Conservation (phyloP, 257 asterid species). For the Primulina tabacum region DNA sequence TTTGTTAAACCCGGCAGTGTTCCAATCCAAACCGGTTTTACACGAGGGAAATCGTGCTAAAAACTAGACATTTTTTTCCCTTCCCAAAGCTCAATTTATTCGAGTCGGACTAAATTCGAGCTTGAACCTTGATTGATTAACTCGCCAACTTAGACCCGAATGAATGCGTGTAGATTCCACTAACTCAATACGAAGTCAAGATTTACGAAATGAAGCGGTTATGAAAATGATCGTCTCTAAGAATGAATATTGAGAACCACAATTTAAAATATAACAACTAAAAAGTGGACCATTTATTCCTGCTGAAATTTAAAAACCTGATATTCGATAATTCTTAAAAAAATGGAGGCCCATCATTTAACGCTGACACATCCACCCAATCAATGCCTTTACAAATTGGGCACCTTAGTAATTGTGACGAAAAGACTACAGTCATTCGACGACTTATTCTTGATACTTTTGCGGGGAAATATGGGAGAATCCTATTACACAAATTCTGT, state of each 20-base stretch:
- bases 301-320: too few relatives aligned
- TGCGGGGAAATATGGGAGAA: slow-evolving; percentile 22
- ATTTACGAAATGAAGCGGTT: too few relatives aligned
- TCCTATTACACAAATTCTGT: slow-evolving; percentile 8
- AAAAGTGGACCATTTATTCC: background rate
- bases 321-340: background rate
- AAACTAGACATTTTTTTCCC: background rate
- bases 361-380: background rate
- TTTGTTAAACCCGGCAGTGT: background rate
- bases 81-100: too few relatives aligned
- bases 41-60: too few relatives aligned
- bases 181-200: too few relatives aligned
- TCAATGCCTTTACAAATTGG: background rate
- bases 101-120: background rate
- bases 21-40: background rate
- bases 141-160: too few relatives aligned
- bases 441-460: slow-evolving; percentile 10
- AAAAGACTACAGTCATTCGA: background rate
- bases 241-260: background rate
- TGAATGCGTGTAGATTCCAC: too few relatives aligned
- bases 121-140: background rate
- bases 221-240: background rate
- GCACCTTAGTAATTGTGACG: background rate
- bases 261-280: too few relatives aligned
- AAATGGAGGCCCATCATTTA: background rate